Percentiles rank a stretch among this genome's conserved stretches.
Evolutionary conservation across 139 green algal genomes (phyloP).

Genomic region (Micractinium conductrix): DNA sequence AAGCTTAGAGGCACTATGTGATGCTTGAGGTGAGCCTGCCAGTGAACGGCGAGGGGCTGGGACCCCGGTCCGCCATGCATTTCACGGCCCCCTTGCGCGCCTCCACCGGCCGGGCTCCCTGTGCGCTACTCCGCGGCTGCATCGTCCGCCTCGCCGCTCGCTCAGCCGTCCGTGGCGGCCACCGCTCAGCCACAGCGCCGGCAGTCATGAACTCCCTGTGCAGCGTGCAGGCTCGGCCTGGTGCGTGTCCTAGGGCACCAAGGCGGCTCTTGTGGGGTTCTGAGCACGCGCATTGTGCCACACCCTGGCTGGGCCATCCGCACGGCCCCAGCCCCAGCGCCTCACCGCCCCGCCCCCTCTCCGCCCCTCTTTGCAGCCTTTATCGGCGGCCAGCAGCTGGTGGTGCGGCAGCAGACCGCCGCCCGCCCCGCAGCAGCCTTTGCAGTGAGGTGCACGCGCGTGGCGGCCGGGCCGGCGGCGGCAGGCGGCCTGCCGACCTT

Average conservation of each 20-base stretch:
- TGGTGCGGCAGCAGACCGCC: conserved; percentile 25
- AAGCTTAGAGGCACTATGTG: no score
- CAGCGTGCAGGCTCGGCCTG: conserved; percentile 28
- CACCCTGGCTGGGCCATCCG: background rate
- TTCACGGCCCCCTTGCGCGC: no score
- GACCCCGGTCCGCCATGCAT: no score
- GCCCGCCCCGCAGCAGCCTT: conserved; percentile 37
- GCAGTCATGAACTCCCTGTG: no score
- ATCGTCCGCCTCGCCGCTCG: no score
- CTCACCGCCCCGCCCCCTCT: background rate
- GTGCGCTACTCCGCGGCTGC: no score
- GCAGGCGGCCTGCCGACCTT: background rate
- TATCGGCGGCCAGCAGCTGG: conserved; percentile 16
- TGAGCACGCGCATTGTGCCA: conserved; percentile 5
- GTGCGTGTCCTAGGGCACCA: background rate
- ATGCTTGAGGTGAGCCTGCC: no score
- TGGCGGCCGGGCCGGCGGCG: background rate
- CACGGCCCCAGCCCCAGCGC: no score
- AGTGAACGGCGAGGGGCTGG: no score
- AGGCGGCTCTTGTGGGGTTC: background rate
- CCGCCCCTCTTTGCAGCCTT: background rate
- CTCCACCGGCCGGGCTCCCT: no score
- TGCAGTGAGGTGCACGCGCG: conserved; percentile 21
- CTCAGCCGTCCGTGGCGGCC: no score
- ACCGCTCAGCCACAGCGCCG: no score